Conservation (phyloP, 441 rosid species). For the Syzygium malaccense region DNA sequence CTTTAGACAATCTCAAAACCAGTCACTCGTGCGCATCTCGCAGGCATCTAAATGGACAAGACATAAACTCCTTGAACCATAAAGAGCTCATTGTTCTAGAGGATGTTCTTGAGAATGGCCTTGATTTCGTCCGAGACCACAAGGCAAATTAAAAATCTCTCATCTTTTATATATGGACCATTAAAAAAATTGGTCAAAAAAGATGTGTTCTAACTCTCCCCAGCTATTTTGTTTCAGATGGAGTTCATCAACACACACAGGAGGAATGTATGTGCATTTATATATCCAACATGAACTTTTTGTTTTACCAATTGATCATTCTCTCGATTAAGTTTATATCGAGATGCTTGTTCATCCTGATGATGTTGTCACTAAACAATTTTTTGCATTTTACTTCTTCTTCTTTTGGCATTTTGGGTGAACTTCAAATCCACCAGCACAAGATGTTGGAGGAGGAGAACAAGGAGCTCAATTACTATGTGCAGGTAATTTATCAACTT, state of each 20-base stretch:
- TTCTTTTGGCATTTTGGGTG: not conserved
- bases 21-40: not conserved
- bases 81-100: conserved; percentile 55
- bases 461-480: conserved; percentile 32
- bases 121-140: conserved; percentile 38
- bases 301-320: not conserved
- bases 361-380: not conserved
- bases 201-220: not conserved
- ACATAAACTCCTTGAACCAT: conserved; percentile 55
- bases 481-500: conserved; percentile 5
- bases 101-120: conserved; percentile 64
- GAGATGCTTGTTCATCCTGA: not conserved
- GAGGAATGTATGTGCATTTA: conserved; percentile 44
- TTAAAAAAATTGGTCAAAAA: not conserved
- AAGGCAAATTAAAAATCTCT: conserved; percentile 39
- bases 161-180: not conserved
- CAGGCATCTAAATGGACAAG: conserved; percentile 84
- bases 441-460: conserved; percentile 50
- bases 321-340: not conserved
- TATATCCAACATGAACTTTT: not conserved
- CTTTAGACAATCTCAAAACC: not conserved
- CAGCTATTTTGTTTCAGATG: conserved; percentile 21
- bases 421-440: conserved; percentile 20
- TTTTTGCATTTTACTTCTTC: not conserved
- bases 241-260: conserved; percentile 34